Evolutionary conservation across 371 early-diverging fungal genomes (phyloP), one percentile per base, ranked within the genome.

Genomic region (Mucor racemosus): DNA sequence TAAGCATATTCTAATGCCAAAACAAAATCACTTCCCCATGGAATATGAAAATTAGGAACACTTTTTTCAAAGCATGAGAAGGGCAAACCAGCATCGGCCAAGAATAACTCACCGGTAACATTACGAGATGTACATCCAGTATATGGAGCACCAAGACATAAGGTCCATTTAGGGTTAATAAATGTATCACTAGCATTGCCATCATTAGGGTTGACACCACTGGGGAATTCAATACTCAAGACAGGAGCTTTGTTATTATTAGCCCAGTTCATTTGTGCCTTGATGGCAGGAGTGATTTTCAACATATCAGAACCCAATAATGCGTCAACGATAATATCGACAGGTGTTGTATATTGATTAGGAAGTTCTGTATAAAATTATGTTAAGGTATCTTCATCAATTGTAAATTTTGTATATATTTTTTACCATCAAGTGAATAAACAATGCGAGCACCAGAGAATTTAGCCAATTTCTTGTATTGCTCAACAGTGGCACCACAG

Each of bases 261-360:
- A 0, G 91, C 91, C 92, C 92, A 94, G 34, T 84, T 82, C 76
- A 94, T 92, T 7, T 84, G 82, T 31, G 21, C 13, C 35, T 58
- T 67, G 19, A 67, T 48, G 1, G 67, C 39, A 39, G 57, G 46
- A 0, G 61, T 62, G 1, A 57, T 39, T n/a, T 60, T 60, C 13
- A 56, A 15, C 31, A 60, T 44, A 7, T 66, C 61, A 15, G 84
- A 75, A 1, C 93, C 93, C 44, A 93, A 74, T 60, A 94, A 69
- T 0, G 86, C 90, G 73, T 94, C 95, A 54, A 94, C 82, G 64
- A 94, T 91, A 14, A 93, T 63, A 71, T 94, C 95, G 9, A 93
- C 90, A 10, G 92, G 91, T 7, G 78, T 81, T 6, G 84, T 80
- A 4, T 78, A 67, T 44, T 74, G 81, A 36, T 86, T 77, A 9